phyloP scores from a whole-genome alignment of 495 filamentous ascomycete genomes.

The Aspergillus haitiensis region DNA sequence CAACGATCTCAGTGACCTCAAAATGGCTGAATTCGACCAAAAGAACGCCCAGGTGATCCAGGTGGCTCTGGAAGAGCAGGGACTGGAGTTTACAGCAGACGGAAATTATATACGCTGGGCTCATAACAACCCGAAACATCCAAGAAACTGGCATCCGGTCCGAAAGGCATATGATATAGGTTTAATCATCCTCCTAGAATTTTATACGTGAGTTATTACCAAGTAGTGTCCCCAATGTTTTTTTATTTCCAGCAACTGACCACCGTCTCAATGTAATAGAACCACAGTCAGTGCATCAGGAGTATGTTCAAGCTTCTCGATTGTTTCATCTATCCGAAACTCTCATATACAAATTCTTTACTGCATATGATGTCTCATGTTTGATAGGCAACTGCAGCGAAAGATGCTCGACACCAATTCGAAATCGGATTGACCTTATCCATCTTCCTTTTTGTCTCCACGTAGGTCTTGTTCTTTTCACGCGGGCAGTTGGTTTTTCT shows the following conservation, averaged over 20 bases:
- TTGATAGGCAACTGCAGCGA: constrained; percentile 25
- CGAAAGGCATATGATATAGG: constrained; percentile 27
- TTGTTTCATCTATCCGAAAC: not conserved
- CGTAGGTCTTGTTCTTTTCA: constrained; percentile 24
- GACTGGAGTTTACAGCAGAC: constrained; percentile 23
- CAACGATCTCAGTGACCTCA: constrained; percentile 1
- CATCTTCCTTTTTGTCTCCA: constrained; percentile 31
- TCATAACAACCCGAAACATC: constrained; percentile 23
- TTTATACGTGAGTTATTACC: constrained; percentile 25
- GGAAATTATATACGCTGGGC: constrained; percentile 23
- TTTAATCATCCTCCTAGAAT: constrained; percentile 30
- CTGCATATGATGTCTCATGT: not conserved
- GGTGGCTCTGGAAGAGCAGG: constrained; percentile 13
- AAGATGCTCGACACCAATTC: constrained; percentile 25
- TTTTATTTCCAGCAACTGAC: not conserved
- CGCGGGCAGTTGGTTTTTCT: constrained; percentile 18
- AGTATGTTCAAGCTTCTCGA: constrained; percentile 12
- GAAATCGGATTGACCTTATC: constrained; percentile 22
- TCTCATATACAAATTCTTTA: not conserved
- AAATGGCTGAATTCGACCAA: constrained; percentile 16
- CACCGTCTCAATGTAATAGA: constrained; percentile 15
- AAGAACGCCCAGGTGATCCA: constrained; percentile 10
- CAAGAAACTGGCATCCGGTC: constrained; percentile 26
- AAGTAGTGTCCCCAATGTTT: not conserved
- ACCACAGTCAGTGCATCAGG: constrained; percentile 34